A percentile compares a stretch with the other conserved stretches of the same genome.
Evolutionary conservation across 1,284 basidiomycete genomes (phyloP).

Genomic region (Puccinia brachypodii): DNA sequence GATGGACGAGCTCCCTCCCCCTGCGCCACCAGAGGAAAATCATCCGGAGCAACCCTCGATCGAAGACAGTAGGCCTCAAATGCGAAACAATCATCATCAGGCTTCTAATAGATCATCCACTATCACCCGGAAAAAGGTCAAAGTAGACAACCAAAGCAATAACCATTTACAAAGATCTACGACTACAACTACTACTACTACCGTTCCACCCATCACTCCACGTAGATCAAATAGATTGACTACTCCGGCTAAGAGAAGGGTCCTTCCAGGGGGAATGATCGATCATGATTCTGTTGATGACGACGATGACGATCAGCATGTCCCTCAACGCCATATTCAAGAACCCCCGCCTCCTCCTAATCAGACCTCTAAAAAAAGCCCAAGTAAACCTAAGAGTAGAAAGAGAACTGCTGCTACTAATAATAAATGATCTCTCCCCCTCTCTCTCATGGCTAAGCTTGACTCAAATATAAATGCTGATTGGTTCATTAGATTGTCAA

Average conservation of each 20-base stretch:
- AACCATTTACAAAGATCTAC: not conserved
- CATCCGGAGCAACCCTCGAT: not conserved
- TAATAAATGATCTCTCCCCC: not conserved
- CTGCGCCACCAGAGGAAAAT: conserved; percentile 20
- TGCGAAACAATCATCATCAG: not conserved
- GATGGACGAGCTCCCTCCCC: conserved; percentile 9
- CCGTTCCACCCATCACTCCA: conserved; percentile 20
- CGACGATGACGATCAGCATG: conserved; percentile 1
- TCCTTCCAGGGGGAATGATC: conserved; percentile 16
- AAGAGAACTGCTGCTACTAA: not conserved
- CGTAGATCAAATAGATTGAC: conserved; percentile 19
- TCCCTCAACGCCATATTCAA: not conserved
- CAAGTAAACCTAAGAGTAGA: not conserved
- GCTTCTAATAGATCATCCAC: not conserved
- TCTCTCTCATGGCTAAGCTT: too few species aligned
- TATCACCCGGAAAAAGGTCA: not conserved
- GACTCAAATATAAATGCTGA: too few species aligned
- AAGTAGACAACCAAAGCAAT: not conserved
- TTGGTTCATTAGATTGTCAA: too few species aligned
- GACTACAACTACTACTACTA: not conserved
- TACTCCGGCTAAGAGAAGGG: conserved; percentile 15
- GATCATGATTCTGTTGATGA: conserved; percentile 21
- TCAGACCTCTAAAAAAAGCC: not conserved
- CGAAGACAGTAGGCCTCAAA: not conserved
- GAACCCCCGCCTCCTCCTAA: not conserved